A percentile compares a stretch with the other conserved stretches of the same genome.
Evolutionary conservation across 2,329 filamentous ascomycete species (phyloP).

Genomic region (Volutella citrinella): DNA sequence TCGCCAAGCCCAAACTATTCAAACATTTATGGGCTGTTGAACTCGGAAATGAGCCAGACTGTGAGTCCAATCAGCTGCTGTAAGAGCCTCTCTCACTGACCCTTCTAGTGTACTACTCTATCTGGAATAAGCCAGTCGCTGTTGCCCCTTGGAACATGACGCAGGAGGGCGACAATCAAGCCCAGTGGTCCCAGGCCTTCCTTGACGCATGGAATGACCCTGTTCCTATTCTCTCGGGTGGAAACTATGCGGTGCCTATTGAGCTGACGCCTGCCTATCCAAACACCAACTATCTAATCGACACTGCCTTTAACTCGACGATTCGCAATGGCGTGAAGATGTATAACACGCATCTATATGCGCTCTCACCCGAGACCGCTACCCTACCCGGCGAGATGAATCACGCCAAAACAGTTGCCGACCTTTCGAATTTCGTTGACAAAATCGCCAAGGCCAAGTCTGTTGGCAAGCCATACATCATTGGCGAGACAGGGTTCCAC

Average conservation of each 20-base stretch:
- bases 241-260: constrained; percentile 5
- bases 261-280: not conserved
- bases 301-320: constrained; percentile 3
- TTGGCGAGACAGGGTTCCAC: constrained; percentile 6
- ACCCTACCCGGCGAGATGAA: constrained; percentile 4
- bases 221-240: constrained; percentile 3
- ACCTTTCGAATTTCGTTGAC: constrained; percentile 16
- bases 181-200: constrained; percentile 8
- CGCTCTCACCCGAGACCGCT: not conserved
- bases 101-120: not conserved
- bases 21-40: not conserved
- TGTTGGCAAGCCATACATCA: not conserved
- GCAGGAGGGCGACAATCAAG: constrained; percentile 5
- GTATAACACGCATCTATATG: not conserved
- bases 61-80: not conserved
- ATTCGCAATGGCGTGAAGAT: constrained; percentile 2
- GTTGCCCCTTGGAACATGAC: constrained; percentile 5
- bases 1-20: not conserved
- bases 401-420: constrained; percentile 4
- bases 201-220: constrained; percentile 3
- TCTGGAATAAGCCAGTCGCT: constrained; percentile 4
- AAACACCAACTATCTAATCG: constrained; percentile 4
- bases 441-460: constrained; percentile 2
- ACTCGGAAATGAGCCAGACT: not conserved
- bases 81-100: not conserved